A percentile compares a stretch with the other conserved stretches of the same genome.
phyloP scores from a whole-genome alignment of 139 green algal species.

The Chlorella sorokiniana region DNA sequence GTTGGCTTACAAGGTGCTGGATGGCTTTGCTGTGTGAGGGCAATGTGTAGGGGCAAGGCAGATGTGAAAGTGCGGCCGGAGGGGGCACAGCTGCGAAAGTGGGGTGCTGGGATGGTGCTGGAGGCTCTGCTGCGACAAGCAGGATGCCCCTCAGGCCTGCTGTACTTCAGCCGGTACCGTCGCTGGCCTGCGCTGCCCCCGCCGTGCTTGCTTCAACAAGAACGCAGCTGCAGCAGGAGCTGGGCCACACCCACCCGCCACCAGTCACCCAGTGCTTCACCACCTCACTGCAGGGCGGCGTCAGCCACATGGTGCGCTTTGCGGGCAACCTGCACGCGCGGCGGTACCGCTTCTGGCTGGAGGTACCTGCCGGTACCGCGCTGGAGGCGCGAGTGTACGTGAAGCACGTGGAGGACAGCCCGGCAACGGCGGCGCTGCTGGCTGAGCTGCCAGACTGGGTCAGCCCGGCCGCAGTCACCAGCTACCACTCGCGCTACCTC shows the following conservation, averaged over 20 bases:
- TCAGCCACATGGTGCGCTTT: conserved; percentile 47
- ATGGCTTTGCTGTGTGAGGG: background rate
- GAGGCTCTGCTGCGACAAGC: too few relatives aligned
- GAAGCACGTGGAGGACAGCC: conserved; percentile 32
- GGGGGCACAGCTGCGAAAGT: too few relatives aligned
- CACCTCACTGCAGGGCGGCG: background rate
- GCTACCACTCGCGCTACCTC: conserved; percentile 36
- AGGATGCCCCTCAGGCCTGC: too few relatives aligned
- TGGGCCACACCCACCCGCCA: background rate
- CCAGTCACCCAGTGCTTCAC: background rate
- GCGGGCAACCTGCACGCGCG: conserved; percentile 24
- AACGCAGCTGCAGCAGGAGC: too few relatives aligned
- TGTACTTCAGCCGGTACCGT: too few relatives aligned
- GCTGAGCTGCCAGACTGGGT: conserved; percentile 27
- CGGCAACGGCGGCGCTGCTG: background rate
- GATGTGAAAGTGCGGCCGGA: too few relatives aligned
- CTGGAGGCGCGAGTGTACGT: background rate
- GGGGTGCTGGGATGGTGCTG: too few relatives aligned
- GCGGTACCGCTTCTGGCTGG: conserved; percentile 46
- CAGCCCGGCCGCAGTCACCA: conserved; percentile 1
- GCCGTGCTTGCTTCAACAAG: too few relatives aligned
- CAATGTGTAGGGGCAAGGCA: too few relatives aligned
- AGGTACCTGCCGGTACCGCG: background rate
- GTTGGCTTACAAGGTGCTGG: background rate
- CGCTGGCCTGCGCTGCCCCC: too few relatives aligned